A percentile compares a stretch with the other conserved stretches of the same genome.
Conservation (phyloP, 139 green algal genomes). For the Asterochloris sp. region DNA sequence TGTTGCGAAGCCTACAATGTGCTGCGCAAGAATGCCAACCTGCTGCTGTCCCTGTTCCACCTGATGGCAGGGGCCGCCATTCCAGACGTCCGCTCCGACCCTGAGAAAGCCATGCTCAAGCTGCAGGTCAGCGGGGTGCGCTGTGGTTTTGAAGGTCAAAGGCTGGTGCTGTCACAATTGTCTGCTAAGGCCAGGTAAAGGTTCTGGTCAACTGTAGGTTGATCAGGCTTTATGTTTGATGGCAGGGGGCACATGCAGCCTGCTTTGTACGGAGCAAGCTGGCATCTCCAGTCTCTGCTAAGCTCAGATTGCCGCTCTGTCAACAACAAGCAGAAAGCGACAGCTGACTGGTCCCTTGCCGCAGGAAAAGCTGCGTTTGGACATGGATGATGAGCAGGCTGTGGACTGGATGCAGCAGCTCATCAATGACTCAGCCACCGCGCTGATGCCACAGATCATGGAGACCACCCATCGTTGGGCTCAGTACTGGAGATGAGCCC, state of each 20-base stretch:
- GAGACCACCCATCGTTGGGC: conserved; percentile 90
- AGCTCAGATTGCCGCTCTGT: no score
- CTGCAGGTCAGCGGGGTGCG: conserved; percentile 56
- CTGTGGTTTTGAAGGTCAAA: background rate
- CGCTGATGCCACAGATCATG: conserved; percentile 90
- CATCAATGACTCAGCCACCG: conserved; percentile 81
- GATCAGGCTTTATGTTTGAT: background rate
- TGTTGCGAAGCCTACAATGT: conserved; percentile 98
- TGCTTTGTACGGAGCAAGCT: no score
- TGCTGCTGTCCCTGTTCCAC: conserved; percentile 94
- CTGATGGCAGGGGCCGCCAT: conserved; percentile 91
- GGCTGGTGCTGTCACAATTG: background rate
- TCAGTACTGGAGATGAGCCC: conserved; percentile 78
- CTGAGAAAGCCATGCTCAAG: conserved; percentile 91
- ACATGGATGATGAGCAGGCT: conserved; percentile 87
- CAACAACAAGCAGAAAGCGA: no score
- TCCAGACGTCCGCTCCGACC: conserved; percentile 72
- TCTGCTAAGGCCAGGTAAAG: background rate
- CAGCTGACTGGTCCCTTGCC: background rate
- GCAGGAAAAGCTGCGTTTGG: conserved; percentile 90
- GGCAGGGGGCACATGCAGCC: background rate
- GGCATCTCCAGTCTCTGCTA: no score
- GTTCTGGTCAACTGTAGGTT: no score
- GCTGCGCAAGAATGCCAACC: conserved; percentile 86
- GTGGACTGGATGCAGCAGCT: conserved; percentile 87